Conservation (phyloP, 2,329 filamentous ascomycete genomes). For the Ophiobolus disseminans region DNA sequence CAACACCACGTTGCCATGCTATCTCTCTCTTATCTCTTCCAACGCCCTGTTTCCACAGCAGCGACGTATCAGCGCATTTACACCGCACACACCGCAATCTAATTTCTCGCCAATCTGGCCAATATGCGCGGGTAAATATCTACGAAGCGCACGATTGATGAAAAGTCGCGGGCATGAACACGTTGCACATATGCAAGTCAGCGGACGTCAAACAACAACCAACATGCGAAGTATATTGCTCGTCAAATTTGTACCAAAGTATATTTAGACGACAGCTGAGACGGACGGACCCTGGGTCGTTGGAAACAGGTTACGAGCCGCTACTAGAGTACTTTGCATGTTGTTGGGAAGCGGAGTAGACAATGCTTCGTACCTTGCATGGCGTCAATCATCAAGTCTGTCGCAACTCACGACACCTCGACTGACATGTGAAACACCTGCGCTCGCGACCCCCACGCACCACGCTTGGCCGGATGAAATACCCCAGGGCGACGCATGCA, state of each 20-base stretch:
- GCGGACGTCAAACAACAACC: not conserved
- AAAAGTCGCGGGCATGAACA: not conserved
- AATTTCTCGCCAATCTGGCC: not conserved
- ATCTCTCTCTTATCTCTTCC: constrained; percentile 7
- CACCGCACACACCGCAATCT: not conserved
- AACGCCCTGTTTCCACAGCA: not conserved
- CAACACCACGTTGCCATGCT: constrained; percentile 1
- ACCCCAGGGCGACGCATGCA: not conserved
- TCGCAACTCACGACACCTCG: not conserved
- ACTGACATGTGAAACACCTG: constrained; percentile 1
- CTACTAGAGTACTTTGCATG: not conserved
- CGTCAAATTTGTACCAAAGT: not conserved
- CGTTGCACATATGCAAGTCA: not conserved
- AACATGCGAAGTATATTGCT: not conserved
- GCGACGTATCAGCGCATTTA: not conserved
- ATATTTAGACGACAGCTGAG: no score
- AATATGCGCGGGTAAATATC: constrained; percentile 9
- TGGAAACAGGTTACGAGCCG: no score
- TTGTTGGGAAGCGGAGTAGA: constrained; percentile 3
- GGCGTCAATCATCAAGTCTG: constrained; percentile 1
- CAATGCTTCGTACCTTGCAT: constrained; percentile 1
- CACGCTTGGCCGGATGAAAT: not conserved
- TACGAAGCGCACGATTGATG: not conserved
- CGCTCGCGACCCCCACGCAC: not conserved
- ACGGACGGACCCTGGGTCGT: no score